A percentile compares a stretch with the other conserved stretches of the same genome.
These are phyloP conservation scores for Pholiota conissans DNA, from an alignment of 768 basidiomycete genomes.

Conservation along the genomic window DNA sequence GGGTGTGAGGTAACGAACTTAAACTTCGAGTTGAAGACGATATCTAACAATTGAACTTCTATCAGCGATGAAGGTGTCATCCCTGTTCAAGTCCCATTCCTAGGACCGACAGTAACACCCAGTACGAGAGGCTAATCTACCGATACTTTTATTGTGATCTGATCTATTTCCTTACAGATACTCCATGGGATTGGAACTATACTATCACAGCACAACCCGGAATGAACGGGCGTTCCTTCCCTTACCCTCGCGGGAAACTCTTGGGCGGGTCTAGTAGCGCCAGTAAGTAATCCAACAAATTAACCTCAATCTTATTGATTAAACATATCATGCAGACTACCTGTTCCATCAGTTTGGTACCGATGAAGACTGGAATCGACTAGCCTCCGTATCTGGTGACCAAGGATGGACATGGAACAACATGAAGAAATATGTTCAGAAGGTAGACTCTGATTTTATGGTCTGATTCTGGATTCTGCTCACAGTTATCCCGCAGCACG, in stretches of 20 bases:
- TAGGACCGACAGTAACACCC: conserved; percentile 18
- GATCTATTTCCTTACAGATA: neutral
- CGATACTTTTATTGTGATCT: neutral
- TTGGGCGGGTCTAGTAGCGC: conserved; percentile 6
- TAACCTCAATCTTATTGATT: too few species aligned
- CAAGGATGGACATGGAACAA: conserved; percentile 38
- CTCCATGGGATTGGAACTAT: conserved; percentile 7
- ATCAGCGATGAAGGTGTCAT: conserved; percentile 17
- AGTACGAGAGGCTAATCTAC: neutral
- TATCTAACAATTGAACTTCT: neutral
- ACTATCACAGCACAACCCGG: conserved; percentile 3
- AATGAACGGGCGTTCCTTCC: conserved; percentile 1
- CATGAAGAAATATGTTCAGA: conserved; percentile 32
- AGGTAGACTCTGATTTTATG: conserved; percentile 19
- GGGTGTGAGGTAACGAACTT: conserved; percentile 5
- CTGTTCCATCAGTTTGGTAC: conserved; percentile 37
- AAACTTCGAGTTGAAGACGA: too few species aligned
- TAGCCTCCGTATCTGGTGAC: conserved; percentile 33
- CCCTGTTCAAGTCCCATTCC: conserved; percentile 13
- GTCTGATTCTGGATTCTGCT: neutral
- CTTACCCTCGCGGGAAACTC: conserved; percentile 7
- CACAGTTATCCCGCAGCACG: conserved; percentile 26
- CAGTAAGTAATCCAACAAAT: neutral
- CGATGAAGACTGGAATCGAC: conserved; percentile 36
- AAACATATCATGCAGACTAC: conserved; percentile 22